These are phyloP conservation scores for Fusarium nanum DNA, from an alignment of 2,329 filamentous ascomycete species.

Conservation along the genomic window DNA sequence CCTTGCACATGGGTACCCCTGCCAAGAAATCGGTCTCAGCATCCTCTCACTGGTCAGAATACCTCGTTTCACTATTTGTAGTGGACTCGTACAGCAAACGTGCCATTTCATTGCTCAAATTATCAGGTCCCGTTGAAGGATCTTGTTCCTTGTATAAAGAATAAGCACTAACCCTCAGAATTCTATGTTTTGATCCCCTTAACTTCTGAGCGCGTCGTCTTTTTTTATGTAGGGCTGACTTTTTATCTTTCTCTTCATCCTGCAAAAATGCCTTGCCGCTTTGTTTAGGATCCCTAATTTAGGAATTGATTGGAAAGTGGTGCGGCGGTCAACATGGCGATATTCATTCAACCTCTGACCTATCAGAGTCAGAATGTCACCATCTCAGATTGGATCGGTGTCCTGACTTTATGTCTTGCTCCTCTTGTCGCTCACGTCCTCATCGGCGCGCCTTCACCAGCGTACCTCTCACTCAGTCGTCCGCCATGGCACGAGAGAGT, in stretches of 20 bases:
- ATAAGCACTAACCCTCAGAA: not conserved
- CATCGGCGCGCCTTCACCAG: slow-evolving; percentile 11
- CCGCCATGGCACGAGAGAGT: slow-evolving; percentile 25
- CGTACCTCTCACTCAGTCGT: slow-evolving; percentile 1
- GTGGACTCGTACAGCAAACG: not conserved
- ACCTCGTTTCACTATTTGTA: not conserved
- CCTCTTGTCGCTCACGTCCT: slow-evolving; percentile 29
- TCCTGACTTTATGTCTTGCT: slow-evolving; percentile 23
- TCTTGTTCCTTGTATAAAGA: not conserved
- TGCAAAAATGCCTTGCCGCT: not conserved
- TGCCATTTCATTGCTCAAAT: not conserved
- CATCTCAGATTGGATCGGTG: slow-evolving; percentile 9
- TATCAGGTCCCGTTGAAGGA: not conserved
- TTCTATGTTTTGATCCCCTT: not conserved
- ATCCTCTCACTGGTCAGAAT: not conserved
- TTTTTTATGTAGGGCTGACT: not conserved
- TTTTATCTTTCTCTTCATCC: fast-evolving
- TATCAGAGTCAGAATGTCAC: slow-evolving; percentile 16
- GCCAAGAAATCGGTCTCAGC: not conserved
- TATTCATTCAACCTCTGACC: not conserved
- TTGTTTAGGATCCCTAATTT: not conserved
- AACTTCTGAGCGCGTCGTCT: not conserved
- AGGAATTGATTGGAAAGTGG: not conserved
- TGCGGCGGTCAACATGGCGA: not conserved
- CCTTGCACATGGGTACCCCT: not conserved